Evolutionary conservation across 345 rosid species (phyloP).

Genomic region (Psidium guajava): DNA sequence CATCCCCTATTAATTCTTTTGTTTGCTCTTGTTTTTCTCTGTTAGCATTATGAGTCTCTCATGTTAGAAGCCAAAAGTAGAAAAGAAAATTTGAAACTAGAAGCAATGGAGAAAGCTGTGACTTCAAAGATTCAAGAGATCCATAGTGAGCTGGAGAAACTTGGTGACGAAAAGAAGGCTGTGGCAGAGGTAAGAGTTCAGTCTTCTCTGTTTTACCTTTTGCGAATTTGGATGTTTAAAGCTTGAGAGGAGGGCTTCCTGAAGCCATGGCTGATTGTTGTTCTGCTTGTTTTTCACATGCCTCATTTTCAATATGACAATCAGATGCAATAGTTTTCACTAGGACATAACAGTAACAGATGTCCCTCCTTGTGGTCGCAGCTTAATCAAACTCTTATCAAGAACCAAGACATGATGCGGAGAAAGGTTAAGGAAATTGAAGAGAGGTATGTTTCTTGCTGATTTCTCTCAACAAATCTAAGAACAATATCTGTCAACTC

Average conservation of each 20-base stretch:
- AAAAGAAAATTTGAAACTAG: constrained; percentile 42
- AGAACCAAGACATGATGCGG: constrained; percentile 60
- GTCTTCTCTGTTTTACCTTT: neutral
- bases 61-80: constrained; percentile 65
- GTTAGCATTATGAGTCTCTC: constrained; percentile 73
- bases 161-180: constrained; percentile 46
- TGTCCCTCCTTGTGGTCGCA: constrained; percentile 1
- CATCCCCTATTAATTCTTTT: neutral
- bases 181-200: constrained; percentile 47
- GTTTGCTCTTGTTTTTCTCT: neutral
- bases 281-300: neutral
- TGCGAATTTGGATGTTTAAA: neutral
- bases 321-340: neutral
- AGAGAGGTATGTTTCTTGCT: constrained; percentile 42
- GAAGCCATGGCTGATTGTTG: neutral
- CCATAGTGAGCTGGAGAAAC: constrained; percentile 49
- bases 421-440: constrained; percentile 61
- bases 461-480: neutral
- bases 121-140: constrained; percentile 47
- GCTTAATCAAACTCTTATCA: constrained; percentile 62
- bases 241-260: neutral
- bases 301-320: neutral
- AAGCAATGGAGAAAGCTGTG: constrained; percentile 61
- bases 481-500: neutral
- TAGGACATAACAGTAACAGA: neutral